Evolutionary conservation across 495 filamentous ascomycete genomes (phyloP).

Genomic region (Neurospora africana): DNA sequence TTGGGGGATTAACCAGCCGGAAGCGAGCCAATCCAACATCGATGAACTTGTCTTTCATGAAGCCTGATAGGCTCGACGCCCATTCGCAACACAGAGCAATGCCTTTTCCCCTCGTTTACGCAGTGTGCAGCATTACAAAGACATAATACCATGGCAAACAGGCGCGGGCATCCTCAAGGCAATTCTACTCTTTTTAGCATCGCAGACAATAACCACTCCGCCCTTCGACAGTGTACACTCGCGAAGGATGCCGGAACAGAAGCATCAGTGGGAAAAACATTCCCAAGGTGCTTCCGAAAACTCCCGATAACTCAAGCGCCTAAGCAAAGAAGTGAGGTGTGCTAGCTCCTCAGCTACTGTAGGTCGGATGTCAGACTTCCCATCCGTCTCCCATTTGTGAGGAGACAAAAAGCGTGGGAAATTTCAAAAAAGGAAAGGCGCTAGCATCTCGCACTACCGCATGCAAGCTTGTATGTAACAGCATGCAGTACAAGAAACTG

Average conservation of each 20-base stretch:
- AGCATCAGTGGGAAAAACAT: background rate
- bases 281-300: background rate
- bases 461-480: background rate
- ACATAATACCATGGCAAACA: background rate
- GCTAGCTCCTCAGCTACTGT: background rate
- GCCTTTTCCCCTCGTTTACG: background rate
- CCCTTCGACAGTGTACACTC: background rate
- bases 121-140: background rate
- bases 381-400: background rate
- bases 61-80: background rate
- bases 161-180: background rate
- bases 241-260: background rate
- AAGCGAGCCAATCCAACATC: background rate
- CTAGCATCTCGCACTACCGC: background rate
- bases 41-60: background rate
- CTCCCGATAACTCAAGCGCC: background rate
- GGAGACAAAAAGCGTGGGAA: background rate
- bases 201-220: background rate
- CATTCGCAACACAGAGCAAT: background rate
- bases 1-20: background rate
- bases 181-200: background rate
- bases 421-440: background rate
- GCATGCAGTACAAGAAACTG: background rate
- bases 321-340: background rate
- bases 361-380: background rate